Base-by-base conservation (phyloP, 768 basidiomycete species). In the Trametes coccinea region DNA sequence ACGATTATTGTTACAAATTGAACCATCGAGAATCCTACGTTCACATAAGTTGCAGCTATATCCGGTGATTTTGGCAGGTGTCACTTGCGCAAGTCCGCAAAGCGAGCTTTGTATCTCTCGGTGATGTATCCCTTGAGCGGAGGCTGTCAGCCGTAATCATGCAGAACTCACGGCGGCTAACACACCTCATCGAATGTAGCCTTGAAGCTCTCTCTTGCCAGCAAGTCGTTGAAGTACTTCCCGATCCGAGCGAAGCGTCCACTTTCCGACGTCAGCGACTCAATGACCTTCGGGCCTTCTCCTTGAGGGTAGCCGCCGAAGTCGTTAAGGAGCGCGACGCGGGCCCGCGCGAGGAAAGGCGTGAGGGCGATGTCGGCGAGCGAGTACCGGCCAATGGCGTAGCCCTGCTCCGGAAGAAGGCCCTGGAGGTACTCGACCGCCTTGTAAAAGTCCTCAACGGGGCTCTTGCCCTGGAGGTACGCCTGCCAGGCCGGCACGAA, bases 301-400 rank as follows among this genome's bases (percentile, higher is more conserved):
- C 82, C 86, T 14, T 65, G 71, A 4, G 77, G 75, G 63, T 74
- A 89, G 16, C 71, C 76, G 3, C 87, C 86, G n/a, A 85, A 39
- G 46, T 88, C 84, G 62, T 84, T 79, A 66, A 73, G 71, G 34
- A 84, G 64, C 22, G 69, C 52, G 0, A 83, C 63, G 34, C 79
- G 76, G 40, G 81, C 64, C 11, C 88, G 77, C n/a, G 79, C 85
- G 13, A 88, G 64, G 78, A 88, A 86, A 0, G 89, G 86, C 0
- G 81, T 74, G 17, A 88, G 67, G 0, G 85, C 82, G 7, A 83
- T 80, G 66, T 89, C 89, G 9, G 87, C 88, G 52, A 83, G 82
- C 16, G 80, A 84, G 70, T 79, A 89, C n/a, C 71, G 68, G 5
- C 77, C 78, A 14, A 76, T 51, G 0, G 70, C 84, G 45, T 75